Evolutionary conservation across 2,329 filamentous ascomycete species (phyloP).

Genomic region (Sporothrix luriei): DNA sequence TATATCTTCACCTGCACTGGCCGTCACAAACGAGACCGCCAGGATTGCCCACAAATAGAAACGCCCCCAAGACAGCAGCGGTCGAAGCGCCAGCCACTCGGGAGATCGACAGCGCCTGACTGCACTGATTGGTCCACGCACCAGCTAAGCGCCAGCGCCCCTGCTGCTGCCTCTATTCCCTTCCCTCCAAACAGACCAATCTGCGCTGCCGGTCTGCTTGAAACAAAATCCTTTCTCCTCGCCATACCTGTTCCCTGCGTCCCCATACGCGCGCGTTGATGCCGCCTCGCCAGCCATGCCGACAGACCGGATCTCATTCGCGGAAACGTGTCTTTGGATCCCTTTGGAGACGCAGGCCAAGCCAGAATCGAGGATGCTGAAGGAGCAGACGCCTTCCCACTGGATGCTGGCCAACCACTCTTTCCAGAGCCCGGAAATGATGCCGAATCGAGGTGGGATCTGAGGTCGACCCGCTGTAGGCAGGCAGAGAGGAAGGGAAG

Average conservation of each 20-base stretch:
- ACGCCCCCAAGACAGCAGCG: neutral
- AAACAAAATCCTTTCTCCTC: neutral
- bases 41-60: constrained; percentile 6
- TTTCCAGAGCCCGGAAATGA: constrained; percentile 9
- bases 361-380: neutral
- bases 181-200: constrained; percentile 8
- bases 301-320: neutral
- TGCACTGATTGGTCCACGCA: constrained; percentile 14
- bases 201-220: neutral
- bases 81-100: constrained; percentile 10
- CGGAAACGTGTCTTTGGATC: neutral
- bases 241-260: neutral
- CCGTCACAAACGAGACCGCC: constrained; percentile 23
- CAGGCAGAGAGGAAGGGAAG: too few relatives aligned
- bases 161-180: neutral
- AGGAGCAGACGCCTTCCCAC: neutral
- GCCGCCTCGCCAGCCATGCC: neutral
- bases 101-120: constrained; percentile 15
- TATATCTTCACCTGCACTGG: too few relatives aligned
- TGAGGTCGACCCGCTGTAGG: neutral
- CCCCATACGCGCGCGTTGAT: constrained; percentile 18
- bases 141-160: constrained; percentile 23
- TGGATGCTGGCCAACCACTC: neutral
- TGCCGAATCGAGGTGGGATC: constrained; percentile 9
- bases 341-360: neutral